phyloP scores from a whole-genome alignment of 805 yeast species.

The Maudiozyma turicensis region DNA sequence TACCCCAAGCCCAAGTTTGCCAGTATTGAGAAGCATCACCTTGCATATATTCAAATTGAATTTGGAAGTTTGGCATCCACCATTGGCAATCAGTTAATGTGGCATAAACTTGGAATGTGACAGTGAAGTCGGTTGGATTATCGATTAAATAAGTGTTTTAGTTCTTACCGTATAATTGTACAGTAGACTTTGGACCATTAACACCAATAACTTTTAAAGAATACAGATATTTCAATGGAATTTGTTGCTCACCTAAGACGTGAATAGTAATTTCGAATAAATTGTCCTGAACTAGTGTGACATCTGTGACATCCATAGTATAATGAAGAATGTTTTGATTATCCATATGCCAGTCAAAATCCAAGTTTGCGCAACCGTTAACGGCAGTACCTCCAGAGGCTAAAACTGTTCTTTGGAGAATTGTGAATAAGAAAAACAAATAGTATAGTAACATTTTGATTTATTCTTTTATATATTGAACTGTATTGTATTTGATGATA shows the following conservation, averaged over 20 bases:
- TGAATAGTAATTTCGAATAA: constrained; percentile 14
- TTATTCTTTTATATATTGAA: background rate
- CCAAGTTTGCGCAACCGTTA: constrained; percentile 12
- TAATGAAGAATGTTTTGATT: constrained; percentile 8
- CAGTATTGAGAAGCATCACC: constrained; percentile 6
- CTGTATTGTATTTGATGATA: background rate
- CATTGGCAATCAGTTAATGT: constrained; percentile 2
- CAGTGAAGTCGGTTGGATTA: constrained; percentile 16
- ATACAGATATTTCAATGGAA: constrained; percentile 11
- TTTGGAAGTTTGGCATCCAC: constrained; percentile 18
- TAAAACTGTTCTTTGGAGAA: background rate
- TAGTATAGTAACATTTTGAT: background rate
- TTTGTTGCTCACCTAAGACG: constrained; percentile 9
- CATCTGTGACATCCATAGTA: constrained; percentile 8
- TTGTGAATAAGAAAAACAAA: background rate
- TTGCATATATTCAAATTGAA: constrained; percentile 13
- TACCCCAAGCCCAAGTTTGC: constrained; percentile 12
- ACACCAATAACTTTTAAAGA: constrained; percentile 13
- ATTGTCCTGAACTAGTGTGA: constrained; percentile 7
- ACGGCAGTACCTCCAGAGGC: background rate
- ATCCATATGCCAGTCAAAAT: constrained; percentile 8
- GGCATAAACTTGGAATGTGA: constrained; percentile 13
- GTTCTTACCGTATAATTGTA: constrained; percentile 12
- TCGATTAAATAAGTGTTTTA: constrained; percentile 8
- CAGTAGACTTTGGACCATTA: constrained; percentile 10